Conservation (phyloP, 805 yeast genomes). For the Yamadazyma phyllophila region DNA sequence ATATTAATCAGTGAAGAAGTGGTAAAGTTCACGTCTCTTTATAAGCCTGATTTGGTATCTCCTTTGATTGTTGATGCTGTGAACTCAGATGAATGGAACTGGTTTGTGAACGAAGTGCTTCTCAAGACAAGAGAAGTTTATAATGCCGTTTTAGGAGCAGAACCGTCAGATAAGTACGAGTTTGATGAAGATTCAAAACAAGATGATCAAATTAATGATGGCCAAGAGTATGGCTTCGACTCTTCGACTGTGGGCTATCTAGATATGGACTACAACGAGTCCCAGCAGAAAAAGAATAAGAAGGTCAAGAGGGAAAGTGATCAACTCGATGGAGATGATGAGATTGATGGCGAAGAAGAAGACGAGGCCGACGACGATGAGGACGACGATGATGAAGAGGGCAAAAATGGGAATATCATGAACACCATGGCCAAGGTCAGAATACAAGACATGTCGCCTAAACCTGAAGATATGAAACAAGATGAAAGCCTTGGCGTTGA, state of each 20-base stretch:
- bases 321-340: not conserved
- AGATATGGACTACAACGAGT: not conserved
- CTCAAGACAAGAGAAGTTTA: slow-evolving; percentile 54
- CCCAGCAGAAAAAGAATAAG: not conserved
- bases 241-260: not conserved
- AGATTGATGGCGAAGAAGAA: not conserved
- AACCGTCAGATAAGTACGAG: slow-evolving; percentile 12
- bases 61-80: slow-evolving; percentile 49
- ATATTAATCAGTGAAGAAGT: slow-evolving; percentile 94
- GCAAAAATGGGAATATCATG: slow-evolving; percentile 21
- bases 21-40: slow-evolving; percentile 74
- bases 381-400: slow-evolving; percentile 14
- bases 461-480: slow-evolving; percentile 17
- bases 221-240: slow-evolving; percentile 20
- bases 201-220: slow-evolving; percentile 11
- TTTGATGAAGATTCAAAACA: slow-evolving; percentile 12
- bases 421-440: slow-evolving; percentile 18
- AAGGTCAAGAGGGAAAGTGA: too few relatives aligned
- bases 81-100: slow-evolving; percentile 49
- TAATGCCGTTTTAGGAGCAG: slow-evolving; percentile 55
- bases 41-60: slow-evolving; percentile 59
- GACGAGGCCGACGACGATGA: not conserved
- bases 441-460: slow-evolving; percentile 35
- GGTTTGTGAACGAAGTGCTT: slow-evolving; percentile 48
- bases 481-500: slow-evolving; percentile 26